A percentile compares a stretch with the other conserved stretches of the same genome.
These are phyloP conservation scores for Claviceps capensis DNA, from an alignment of 2,329 filamentous ascomycete species.

Conservation along the genomic window DNA sequence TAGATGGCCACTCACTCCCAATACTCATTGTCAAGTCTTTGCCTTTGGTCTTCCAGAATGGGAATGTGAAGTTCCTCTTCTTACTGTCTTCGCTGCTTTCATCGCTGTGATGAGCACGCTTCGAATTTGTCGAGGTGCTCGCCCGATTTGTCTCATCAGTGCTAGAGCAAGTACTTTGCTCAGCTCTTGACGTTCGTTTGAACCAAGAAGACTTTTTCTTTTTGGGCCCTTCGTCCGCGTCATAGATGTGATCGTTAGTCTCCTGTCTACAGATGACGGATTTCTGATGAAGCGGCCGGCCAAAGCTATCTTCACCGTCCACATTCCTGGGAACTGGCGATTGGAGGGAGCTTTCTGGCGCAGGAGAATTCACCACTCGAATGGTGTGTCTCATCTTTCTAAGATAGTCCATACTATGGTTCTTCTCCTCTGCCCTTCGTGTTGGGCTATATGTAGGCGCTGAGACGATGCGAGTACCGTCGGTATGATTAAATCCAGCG, in stretches of 20 bases:
- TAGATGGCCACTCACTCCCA: conserved; percentile 19
- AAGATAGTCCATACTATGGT: conserved; percentile 29
- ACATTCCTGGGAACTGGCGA: conserved; percentile 27
- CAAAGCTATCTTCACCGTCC: conserved; percentile 13
- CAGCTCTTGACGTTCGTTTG: conserved; percentile 30
- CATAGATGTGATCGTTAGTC: conserved; percentile 9
- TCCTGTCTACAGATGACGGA: conserved; percentile 8
- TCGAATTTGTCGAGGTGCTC: conserved; percentile 5
- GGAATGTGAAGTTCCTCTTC: conserved; percentile 39
- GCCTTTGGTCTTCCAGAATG: conserved; percentile 40
- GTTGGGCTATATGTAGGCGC: conserved; percentile 26
- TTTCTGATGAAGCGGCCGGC: conserved; percentile 10
- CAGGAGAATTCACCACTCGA: conserved; percentile 38
- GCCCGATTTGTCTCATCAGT: background rate
- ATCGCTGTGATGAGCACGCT: conserved; percentile 6
- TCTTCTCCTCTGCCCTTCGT: conserved; percentile 18
- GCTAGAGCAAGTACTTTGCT: conserved; percentile 8
- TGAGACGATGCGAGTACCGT: conserved; percentile 32
- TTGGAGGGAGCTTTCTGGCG: conserved; percentile 19
- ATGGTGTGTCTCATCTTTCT: conserved; percentile 37
- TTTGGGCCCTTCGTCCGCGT: conserved; percentile 12
- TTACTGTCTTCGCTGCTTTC: conserved; percentile 21
- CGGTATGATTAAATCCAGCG: conserved; percentile 12
- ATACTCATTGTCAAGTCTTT: conserved; percentile 31
- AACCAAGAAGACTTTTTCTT: conserved; percentile 41